phyloP scores from a whole-genome alignment of 805 yeast species.

The Candida dajiaensis region DNA sequence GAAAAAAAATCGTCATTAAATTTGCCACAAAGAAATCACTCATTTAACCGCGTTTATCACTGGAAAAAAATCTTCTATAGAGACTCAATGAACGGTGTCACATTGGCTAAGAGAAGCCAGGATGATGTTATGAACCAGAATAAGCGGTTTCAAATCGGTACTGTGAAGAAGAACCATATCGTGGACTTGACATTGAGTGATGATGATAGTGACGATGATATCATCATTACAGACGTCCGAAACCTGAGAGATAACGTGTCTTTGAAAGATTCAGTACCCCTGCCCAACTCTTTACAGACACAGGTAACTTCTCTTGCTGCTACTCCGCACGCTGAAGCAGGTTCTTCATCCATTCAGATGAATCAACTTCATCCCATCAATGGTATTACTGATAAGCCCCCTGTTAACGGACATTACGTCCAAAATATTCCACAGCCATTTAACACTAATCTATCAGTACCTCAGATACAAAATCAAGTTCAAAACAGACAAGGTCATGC shows the following conservation, averaged over 20 bases:
- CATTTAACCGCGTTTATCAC: background rate
- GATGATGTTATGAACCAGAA: background rate
- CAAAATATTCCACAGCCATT: background rate
- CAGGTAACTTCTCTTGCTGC: background rate
- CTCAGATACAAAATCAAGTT: background rate
- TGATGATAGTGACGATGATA: constrained; percentile 16
- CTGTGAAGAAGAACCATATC: background rate
- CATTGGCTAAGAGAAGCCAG: background rate
- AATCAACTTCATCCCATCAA: background rate
- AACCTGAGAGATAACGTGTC: constrained; percentile 1
- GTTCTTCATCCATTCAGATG: background rate
- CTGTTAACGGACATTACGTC: background rate
- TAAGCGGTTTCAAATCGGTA: constrained; percentile 1
- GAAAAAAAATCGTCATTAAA: too few relatives aligned
- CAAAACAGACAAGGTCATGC: background rate
- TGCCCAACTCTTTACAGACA: background rate
- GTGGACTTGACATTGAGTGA: constrained; percentile 15
- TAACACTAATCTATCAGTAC: background rate
- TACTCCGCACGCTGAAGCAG: background rate
- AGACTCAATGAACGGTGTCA: background rate
- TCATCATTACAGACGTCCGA: constrained; percentile 16
- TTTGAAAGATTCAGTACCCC: background rate
- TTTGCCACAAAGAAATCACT: background rate
- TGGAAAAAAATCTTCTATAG: too few relatives aligned
- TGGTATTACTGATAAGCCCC: background rate